Evolutionary conservation across 2,329 filamentous ascomycete genomes (phyloP).

Genomic region (Tolypocladium sp.): DNA sequence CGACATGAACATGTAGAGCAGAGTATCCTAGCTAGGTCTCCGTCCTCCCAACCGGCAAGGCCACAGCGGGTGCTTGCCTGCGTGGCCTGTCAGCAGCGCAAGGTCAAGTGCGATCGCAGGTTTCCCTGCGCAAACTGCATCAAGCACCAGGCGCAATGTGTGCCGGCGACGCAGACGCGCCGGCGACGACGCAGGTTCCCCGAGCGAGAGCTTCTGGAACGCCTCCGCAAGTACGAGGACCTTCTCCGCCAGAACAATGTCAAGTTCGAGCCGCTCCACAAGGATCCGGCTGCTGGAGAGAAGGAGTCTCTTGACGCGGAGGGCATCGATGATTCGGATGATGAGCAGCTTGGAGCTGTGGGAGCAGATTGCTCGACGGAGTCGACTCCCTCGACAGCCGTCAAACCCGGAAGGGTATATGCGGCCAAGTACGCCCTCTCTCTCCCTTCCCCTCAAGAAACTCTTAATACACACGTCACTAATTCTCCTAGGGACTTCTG

Average conservation of each 20-base stretch:
- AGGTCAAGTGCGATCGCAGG: constrained; percentile 51
- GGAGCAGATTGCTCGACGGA: not conserved
- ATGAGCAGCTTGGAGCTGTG: constrained; percentile 1
- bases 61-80: constrained; percentile 34
- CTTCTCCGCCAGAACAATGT: constrained; percentile 47
- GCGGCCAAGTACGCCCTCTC: constrained; percentile 8
- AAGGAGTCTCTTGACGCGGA: not conserved
- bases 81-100: constrained; percentile 54
- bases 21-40: too few species aligned
- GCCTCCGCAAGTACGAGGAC: constrained; percentile 46
- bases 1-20: not conserved
- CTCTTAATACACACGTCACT: not conserved
- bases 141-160: constrained; percentile 33
- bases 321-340: constrained; percentile 1
- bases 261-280: constrained; percentile 37
- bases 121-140: constrained; percentile 49
- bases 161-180: constrained; percentile 28
- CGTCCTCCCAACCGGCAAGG: too few species aligned
- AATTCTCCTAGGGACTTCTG: not conserved
- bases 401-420: constrained; percentile 1
- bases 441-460: accelerated
- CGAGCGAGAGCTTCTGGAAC: constrained; percentile 49
- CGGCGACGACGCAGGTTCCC: constrained; percentile 35
- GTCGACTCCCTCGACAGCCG: constrained; percentile 1
- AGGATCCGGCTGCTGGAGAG: constrained; percentile 1